phyloP scores from a whole-genome alignment of 2,329 filamentous ascomycete species.

The Diaporthe batatas region DNA sequence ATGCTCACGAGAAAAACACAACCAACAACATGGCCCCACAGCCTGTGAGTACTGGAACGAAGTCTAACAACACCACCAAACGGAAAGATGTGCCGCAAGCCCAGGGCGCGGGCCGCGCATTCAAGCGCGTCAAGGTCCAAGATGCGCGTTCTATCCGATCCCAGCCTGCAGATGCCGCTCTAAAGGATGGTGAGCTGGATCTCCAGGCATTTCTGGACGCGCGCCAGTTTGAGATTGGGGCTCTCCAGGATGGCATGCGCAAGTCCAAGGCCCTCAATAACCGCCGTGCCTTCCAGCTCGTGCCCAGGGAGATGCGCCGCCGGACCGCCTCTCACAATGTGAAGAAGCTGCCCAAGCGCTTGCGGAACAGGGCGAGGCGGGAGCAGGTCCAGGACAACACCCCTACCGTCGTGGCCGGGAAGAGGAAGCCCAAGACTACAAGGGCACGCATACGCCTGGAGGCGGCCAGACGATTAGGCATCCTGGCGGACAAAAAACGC shows the following conservation, averaged over 20 bases:
- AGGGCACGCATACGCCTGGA: slow-evolving; percentile 76
- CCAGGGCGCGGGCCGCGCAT: slow-evolving; percentile 43
- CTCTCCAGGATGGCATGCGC: slow-evolving; percentile 85
- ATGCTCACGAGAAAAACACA: background rate
- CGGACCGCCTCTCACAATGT: slow-evolving; percentile 96
- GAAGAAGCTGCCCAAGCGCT: slow-evolving; percentile 84
- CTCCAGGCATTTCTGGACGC: slow-evolving; percentile 86
- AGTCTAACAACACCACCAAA: slow-evolving; percentile 43
- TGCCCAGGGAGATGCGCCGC: slow-evolving; percentile 86
- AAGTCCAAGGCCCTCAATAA: slow-evolving; percentile 73
- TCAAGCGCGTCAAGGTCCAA: slow-evolving; percentile 61
- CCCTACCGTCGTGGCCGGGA: slow-evolving; percentile 77
- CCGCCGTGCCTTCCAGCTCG: slow-evolving; percentile 88
- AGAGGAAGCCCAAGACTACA: slow-evolving; percentile 71
- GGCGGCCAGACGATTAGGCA: slow-evolving; percentile 78
- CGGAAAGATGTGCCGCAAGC: slow-evolving; percentile 46
- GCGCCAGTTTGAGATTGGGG: slow-evolving; percentile 89
- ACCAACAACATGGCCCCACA: slow-evolving; percentile 44
- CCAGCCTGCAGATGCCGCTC: slow-evolving; percentile 64
- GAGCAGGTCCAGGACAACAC: slow-evolving; percentile 94
- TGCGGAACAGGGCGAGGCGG: slow-evolving; percentile 75
- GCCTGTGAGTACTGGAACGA: slow-evolving; percentile 36
- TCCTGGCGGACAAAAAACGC: slow-evolving; percentile 70
- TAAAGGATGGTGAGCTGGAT: slow-evolving; percentile 83
- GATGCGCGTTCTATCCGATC: slow-evolving; percentile 64